Conservation (phyloP, 306 rosid genomes). For the Citrullus mucosospermus region DNA sequence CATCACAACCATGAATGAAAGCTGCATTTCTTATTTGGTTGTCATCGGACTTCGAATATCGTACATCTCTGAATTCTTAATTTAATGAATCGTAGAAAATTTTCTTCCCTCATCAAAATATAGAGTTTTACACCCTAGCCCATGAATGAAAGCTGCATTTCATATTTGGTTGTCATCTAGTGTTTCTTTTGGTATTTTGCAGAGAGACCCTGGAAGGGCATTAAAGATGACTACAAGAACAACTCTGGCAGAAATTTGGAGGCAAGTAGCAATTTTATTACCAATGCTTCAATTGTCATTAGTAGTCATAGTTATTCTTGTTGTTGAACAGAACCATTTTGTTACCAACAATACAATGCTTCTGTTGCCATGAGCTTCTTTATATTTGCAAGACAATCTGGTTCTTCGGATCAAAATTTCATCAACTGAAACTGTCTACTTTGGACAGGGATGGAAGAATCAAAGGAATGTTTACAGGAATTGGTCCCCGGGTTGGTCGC, state of each 20-base stretch:
- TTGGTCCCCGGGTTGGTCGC: conserved; percentile 72
- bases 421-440: neutral
- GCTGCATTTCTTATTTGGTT: no score
- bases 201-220: conserved; percentile 60
- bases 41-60: no score
- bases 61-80: no score
- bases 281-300: neutral
- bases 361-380: neutral
- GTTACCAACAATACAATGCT: neutral
- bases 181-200: conserved; percentile 7
- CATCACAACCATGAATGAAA: neutral
- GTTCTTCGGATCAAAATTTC: neutral
- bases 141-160: neutral
- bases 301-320: neutral
- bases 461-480: conserved; percentile 71
- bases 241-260: conserved; percentile 76
- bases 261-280: conserved; percentile 21
- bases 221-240: conserved; percentile 74
- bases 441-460: conserved; percentile 74
- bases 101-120: neutral
- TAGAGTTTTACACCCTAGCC: neutral
- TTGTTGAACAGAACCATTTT: neutral
- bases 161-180: neutral
- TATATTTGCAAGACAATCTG: neutral
- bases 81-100: no score